These are phyloP conservation scores for Pichiaceae sp. DNA, from an alignment of 1,139 yeast species.

Conservation along the genomic window DNA sequence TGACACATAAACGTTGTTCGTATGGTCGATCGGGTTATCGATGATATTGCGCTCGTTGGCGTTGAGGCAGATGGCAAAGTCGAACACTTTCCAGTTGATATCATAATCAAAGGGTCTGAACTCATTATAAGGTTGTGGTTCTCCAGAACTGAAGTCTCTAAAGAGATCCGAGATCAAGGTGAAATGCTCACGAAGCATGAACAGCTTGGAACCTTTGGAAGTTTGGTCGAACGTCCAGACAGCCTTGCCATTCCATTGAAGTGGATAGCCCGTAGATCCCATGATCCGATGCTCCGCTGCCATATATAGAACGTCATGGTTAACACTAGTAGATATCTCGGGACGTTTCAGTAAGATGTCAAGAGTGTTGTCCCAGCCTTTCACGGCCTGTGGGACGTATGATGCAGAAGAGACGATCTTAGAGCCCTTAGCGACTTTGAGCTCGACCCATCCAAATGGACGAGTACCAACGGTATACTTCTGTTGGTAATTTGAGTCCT, in stretches of 20 bases:
- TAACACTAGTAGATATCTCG: conserved; percentile 75
- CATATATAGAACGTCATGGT: conserved; percentile 69
- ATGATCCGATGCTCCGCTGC: conserved; percentile 52
- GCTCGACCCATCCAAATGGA: conserved; percentile 90
- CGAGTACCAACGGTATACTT: conserved; percentile 21
- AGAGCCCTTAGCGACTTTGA: conserved; percentile 51
- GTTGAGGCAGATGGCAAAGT: conserved; percentile 60
- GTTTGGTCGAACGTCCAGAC: conserved; percentile 54
- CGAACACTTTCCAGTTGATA: conserved; percentile 48
- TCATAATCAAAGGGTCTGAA: conserved; percentile 65
- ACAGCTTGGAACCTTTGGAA: conserved; percentile 49
- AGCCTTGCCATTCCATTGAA: conserved; percentile 74
- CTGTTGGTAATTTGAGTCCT: conserved; percentile 34
- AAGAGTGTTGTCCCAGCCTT: conserved; percentile 55
- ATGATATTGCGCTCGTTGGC: conserved; percentile 84
- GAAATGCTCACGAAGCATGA: conserved; percentile 77
- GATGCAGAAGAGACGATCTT: conserved; percentile 40
- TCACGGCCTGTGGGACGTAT: conserved; percentile 37
- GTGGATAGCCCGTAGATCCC: conserved; percentile 60
- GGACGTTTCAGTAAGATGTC: conserved; percentile 43
- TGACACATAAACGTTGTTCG: conserved; percentile 69
- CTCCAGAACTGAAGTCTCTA: conserved; percentile 71
- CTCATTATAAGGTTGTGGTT: conserved; percentile 62
- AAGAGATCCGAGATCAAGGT: conserved; percentile 65
- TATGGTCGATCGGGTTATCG: conserved; percentile 78